Evolutionary conservation across 2,329 filamentous ascomycete genomes (phyloP).

Genomic region (Calonectria crousiana): DNA sequence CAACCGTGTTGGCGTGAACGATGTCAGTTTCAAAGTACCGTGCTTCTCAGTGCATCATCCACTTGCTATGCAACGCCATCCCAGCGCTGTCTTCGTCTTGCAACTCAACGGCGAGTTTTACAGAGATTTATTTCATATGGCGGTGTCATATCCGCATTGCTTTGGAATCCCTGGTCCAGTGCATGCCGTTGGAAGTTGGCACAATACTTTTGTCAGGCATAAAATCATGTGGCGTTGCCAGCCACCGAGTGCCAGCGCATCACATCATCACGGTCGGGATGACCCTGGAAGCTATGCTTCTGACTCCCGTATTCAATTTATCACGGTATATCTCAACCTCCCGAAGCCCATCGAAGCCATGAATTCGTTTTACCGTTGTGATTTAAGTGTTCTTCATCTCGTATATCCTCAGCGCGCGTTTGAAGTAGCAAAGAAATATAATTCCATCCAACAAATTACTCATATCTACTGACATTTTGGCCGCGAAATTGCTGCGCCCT

Average conservation of each 20-base stretch:
- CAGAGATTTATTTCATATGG: neutral
- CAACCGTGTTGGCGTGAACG: neutral
- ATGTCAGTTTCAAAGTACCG: neutral
- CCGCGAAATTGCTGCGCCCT: constrained; percentile 23
- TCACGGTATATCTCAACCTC: neutral
- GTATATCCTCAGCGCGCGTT: constrained; percentile 24
- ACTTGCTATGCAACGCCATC: neutral
- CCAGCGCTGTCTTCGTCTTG: too few relatives aligned
- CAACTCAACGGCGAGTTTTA: neutral
- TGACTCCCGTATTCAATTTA: neutral
- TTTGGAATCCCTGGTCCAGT: neutral
- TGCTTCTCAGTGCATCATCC: neutral
- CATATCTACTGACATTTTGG: constrained; percentile 22
- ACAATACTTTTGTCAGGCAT: neutral
- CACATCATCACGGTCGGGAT: neutral
- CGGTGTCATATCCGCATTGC: neutral
- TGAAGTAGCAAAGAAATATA: constrained; percentile 25
- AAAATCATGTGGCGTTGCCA: neutral
- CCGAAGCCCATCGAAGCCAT: neutral
- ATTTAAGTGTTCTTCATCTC: neutral
- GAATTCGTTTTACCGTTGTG: neutral
- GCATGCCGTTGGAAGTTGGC: neutral
- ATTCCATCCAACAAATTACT: constrained; percentile 31
- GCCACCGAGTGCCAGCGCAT: neutral
- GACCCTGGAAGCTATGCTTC: neutral